Evolutionary conservation across 768 basidiomycete species (phyloP).

Genomic region (Trametes gibbosa): DNA sequence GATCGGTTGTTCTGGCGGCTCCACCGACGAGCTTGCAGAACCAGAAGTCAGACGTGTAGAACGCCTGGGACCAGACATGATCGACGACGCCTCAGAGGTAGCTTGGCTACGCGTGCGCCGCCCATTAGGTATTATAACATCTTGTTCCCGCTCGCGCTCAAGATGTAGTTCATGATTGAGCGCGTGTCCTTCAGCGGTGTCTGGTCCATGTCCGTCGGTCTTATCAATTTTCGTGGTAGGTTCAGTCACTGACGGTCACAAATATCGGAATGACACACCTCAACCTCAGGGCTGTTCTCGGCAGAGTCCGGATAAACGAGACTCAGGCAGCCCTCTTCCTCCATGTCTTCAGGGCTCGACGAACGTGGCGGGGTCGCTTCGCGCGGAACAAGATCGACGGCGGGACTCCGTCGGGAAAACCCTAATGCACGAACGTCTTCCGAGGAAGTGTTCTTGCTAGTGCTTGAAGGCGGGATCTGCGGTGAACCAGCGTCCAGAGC

Average conservation of each 20-base stretch:
- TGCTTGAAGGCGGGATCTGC: no score
- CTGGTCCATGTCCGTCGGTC: neutral
- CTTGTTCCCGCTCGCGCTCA: neutral
- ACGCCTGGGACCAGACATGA: slow-evolving; percentile 2
- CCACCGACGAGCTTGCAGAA: slow-evolving; percentile 17
- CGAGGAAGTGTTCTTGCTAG: neutral
- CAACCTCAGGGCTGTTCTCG: slow-evolving; percentile 4
- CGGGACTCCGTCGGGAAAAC: neutral
- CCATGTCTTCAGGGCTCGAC: slow-evolving; percentile 1
- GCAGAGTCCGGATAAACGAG: slow-evolving; percentile 9
- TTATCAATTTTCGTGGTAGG: neutral
- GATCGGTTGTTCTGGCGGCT: slow-evolving; percentile 5
- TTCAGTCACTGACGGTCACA: neutral
- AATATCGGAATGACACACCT: slow-evolving; percentile 4
- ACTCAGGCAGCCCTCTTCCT: slow-evolving; percentile 9
- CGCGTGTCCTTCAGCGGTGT: neutral
- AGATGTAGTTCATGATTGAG: neutral
- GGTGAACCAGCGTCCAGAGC: no score
- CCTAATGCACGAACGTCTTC: neutral
- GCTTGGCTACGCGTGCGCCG: slow-evolving; percentile 5
- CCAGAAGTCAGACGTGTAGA: slow-evolving; percentile 15
- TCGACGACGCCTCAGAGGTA: slow-evolving; percentile 2
- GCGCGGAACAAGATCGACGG: neutral
- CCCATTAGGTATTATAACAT: neutral
- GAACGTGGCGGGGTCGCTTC: neutral